phyloP scores from a whole-genome alignment of 1,284 basidiomycete genomes.

The Tetrapyrgos nigripes region DNA sequence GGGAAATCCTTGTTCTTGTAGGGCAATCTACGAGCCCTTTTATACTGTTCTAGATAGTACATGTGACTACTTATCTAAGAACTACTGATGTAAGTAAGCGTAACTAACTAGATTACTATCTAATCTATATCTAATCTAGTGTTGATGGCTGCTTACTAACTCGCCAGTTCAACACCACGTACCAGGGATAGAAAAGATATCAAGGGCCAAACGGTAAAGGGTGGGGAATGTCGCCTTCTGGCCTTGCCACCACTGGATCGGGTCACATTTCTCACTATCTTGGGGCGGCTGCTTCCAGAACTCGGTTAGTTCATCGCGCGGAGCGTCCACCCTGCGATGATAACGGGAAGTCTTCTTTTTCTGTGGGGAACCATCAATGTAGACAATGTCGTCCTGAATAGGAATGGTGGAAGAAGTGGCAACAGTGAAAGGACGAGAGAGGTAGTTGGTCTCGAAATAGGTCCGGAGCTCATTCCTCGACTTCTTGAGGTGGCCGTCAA shows the following conservation, averaged over 20 bases:
- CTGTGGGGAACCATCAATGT: background rate
- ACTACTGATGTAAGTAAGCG: too few relatives aligned
- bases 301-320: background rate
- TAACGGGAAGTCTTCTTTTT: constrained; percentile 1
- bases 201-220: constrained; percentile 11
- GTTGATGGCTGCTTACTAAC: too few relatives aligned
- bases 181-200: constrained; percentile 20
- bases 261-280: too few relatives aligned
- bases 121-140: too few relatives aligned
- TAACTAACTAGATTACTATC: too few relatives aligned
- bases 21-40: too few relatives aligned
- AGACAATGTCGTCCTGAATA: background rate
- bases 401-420: background rate
- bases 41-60: too few relatives aligned
- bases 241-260: background rate
- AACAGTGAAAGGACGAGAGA: background rate
- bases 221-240: background rate
- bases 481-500: constrained; percentile 19
- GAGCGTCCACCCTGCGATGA: background rate
- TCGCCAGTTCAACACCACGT: too few relatives aligned
- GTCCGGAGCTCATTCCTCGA: constrained; percentile 16
- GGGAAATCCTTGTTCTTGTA: too few relatives aligned
- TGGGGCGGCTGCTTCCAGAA: too few relatives aligned
- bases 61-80: too few relatives aligned
- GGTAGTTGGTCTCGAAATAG: constrained; percentile 20